phyloP scores from a whole-genome alignment of 169 alveolate genomes.

The Blepharisma undulans region DNA sequence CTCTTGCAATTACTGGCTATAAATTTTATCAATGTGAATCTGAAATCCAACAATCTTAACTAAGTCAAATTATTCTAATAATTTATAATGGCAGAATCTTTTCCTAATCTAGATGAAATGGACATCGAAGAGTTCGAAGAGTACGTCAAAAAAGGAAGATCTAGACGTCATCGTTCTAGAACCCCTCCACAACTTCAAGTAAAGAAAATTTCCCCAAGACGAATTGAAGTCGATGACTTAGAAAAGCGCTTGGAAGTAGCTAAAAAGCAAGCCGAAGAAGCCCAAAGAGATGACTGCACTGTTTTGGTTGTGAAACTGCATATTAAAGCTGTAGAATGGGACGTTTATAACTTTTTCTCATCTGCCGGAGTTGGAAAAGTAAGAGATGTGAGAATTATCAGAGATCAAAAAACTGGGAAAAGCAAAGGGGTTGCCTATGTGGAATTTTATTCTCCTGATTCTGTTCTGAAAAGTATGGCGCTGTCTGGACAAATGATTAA shows the following conservation, averaged over 20 bases:
- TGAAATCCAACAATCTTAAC: background rate
- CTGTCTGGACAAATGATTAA: constrained; percentile 90
- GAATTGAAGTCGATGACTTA: constrained; percentile 22
- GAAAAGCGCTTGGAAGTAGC: constrained; percentile 33
- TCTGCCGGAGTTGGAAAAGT: constrained; percentile 94
- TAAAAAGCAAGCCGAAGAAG: constrained; percentile 86
- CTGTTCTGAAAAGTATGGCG: constrained; percentile 94
- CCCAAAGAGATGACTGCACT: constrained; percentile 97
- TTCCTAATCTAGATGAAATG: constrained; percentile 33
- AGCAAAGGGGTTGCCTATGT: constrained; percentile 98
- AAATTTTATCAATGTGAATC: constrained; percentile 1
- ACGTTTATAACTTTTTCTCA: constrained; percentile 93
- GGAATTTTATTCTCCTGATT: constrained; percentile 95
- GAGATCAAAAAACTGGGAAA: constrained; percentile 95
- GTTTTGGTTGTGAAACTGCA: constrained; percentile 93
- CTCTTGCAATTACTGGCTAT: background rate
- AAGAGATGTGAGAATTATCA: constrained; percentile 94
- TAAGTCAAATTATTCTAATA: background rate
- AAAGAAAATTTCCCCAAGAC: constrained; percentile 9
- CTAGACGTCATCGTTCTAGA: background rate
- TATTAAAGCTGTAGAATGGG: constrained; percentile 94
- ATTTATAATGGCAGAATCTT: background rate
- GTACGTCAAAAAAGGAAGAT: background rate
- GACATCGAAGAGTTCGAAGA: constrained; percentile 39
- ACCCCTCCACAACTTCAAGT: constrained; percentile 10